Percentiles rank a stretch among this genome's conserved stretches.
Evolutionary conservation across 495 filamentous ascomycete genomes (phyloP).

Genomic region (Penicilliopsis zonata): DNA sequence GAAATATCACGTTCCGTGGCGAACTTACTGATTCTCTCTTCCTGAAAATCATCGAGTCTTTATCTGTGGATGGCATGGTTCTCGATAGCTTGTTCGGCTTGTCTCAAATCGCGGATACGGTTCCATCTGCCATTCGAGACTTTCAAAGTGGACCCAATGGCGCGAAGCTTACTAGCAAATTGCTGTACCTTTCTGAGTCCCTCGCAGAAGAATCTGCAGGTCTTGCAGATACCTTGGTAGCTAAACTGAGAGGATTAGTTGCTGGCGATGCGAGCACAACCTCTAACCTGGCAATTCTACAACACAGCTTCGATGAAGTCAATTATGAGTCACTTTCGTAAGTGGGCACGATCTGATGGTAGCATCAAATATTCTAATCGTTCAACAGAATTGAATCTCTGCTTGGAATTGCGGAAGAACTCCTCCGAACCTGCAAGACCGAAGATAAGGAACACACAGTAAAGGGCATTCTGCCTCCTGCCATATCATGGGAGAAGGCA

Average conservation of each 20-base stretch:
- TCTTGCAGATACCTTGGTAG: constrained; percentile 33
- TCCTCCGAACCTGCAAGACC: constrained; percentile 28
- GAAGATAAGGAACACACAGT: constrained; percentile 16
- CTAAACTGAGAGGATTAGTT: constrained; percentile 24
- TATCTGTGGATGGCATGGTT: constrained; percentile 21
- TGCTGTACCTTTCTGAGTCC: constrained; percentile 47
- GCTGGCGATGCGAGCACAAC: constrained; percentile 24
- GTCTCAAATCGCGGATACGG: constrained; percentile 21
- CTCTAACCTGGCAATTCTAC: constrained; percentile 39
- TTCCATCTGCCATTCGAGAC: constrained; percentile 19
- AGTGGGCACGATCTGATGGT: too few species aligned
- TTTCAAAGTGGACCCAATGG: constrained; percentile 36
- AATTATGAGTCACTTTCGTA: constrained; percentile 41
- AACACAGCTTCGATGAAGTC: constrained; percentile 36
- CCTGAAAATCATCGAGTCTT: constrained; percentile 20
- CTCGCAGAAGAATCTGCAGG: constrained; percentile 39
- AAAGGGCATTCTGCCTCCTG: constrained; percentile 36
- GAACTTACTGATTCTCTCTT: constrained; percentile 32
- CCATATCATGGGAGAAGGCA: constrained; percentile 35
- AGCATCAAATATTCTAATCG: constrained; percentile 6
- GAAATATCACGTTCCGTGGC: constrained; percentile 29
- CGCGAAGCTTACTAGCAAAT: constrained; percentile 38
- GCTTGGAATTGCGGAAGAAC: constrained; percentile 36
- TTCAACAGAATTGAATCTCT: constrained; percentile 38
- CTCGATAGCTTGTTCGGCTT: constrained; percentile 27